Evolutionary conservation across 2,329 filamentous ascomycete species (phyloP), one percentile per base, ranked within the genome.

Genomic region (Penicillium nordicum): DNA sequence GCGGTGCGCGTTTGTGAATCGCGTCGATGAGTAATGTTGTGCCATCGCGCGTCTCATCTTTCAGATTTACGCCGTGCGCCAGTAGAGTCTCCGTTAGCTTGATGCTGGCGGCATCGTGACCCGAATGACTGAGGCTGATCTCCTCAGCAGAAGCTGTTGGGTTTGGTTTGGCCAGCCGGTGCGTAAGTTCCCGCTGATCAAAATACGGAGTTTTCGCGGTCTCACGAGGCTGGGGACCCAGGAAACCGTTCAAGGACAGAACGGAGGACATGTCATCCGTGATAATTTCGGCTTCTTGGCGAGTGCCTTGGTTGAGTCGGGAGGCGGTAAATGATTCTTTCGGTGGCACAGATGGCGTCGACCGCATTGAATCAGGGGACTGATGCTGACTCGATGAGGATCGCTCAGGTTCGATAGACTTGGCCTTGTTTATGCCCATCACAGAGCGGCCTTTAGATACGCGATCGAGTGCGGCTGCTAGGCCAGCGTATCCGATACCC

Each of bases 401-500:
- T 43, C 9, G 21, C 21, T 48, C 40, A 38, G 23, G 25, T 4
- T 64, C 61, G 1, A 64, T 61, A 1, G 71, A 62, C 36, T 63
- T 66, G 23, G 62, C 63, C 52, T 67, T 68, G 49, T 70, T 70
- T 29, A 65, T 60, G 29, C 63, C 63, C 62, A 67, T 63, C 23
- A 65, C 48, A 2, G 59, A 84, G 23, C 64, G 59, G 14, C 63
- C 64, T 50, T 66, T 63, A 9, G 63, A 57, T 32, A 67, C 72
- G 53, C 80, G 77, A 43, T 87, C 83, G 11, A 89, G 78, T 3
- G 86, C 86, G 10, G 86, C 85, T 1, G 84, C 82, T 8, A 89
- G 78, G 5, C 85, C 85, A 1, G 85, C 85, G 66, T 87, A 89
- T 42, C 87, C 87, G 44, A 88, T 87, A 18, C 85, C 84, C 41